Evolutionary conservation across 192 early-diverging fungal species (phyloP).

Genomic region (Coemansia asiatica): DNA sequence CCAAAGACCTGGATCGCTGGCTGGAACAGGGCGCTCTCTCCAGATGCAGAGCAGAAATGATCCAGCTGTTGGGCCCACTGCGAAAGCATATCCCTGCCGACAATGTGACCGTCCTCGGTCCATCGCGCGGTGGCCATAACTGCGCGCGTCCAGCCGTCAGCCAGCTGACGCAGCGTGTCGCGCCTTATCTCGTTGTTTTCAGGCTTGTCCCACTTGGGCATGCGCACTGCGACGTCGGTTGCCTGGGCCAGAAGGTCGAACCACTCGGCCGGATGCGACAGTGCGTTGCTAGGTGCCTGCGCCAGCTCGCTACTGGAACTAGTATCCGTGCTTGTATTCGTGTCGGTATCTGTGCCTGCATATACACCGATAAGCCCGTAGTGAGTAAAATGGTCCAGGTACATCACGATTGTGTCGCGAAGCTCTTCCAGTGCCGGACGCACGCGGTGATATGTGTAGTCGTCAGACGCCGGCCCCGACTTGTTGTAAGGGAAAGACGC

Average conservation of each 20-base stretch:
- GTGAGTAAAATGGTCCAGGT: conserved; percentile 75
- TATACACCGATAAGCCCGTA: conserved; percentile 77
- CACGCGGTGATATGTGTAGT: conserved; percentile 89
- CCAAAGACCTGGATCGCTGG: conserved; percentile 46
- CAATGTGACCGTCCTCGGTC: conserved; percentile 79
- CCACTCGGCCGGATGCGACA: conserved; percentile 55
- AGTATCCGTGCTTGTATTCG: no score
- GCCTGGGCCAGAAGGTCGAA: conserved; percentile 83
- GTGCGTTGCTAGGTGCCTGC: conserved; percentile 18
- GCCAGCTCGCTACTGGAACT: no score
- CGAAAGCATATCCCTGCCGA: conserved; percentile 70
- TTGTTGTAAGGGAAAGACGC: conserved; percentile 87
- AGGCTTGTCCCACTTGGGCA: conserved; percentile 78
- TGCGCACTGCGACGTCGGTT: conserved; percentile 68
- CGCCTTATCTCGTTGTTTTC: conserved; percentile 67
- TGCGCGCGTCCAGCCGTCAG: conserved; percentile 73
- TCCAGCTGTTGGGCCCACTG: conserved; percentile 72
- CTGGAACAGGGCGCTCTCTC: conserved; percentile 42
- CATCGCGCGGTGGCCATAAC: conserved; percentile 70
- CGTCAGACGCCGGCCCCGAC: conserved; percentile 71
- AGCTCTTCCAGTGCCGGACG: conserved; percentile 73
- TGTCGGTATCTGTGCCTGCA: conserved; percentile 15
- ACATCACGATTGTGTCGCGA: conserved; percentile 68
- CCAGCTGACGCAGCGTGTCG: conserved; percentile 70
- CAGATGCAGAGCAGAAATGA: conserved; percentile 25